Evolutionary conservation across 1,284 basidiomycete genomes (phyloP).

Genomic region (Leccinum griseonigrum): DNA sequence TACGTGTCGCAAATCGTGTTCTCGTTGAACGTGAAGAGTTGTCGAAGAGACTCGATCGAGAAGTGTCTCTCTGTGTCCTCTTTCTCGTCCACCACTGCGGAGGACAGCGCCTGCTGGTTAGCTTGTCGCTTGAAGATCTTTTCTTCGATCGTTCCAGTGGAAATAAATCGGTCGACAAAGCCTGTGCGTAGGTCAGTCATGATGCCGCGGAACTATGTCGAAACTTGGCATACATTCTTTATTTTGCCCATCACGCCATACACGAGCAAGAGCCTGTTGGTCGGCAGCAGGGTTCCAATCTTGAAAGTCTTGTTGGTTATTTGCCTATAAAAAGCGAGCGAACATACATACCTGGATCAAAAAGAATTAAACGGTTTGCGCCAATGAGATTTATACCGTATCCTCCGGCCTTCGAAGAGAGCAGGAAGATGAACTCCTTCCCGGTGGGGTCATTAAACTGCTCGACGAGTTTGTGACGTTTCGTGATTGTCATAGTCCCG

Average conservation of each 20-base stretch:
- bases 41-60: conserved; percentile 84
- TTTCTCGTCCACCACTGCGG: conserved; percentile 96
- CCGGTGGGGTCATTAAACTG: conserved; percentile 96
- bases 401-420: conserved; percentile 96
- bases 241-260: conserved; percentile 99
- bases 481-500: conserved; percentile 90
- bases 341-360: conserved; percentile 77
- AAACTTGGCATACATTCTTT: conserved; percentile 78
- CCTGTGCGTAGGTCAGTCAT: conserved; percentile 44
- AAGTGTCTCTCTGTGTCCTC: conserved; percentile 96
- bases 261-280: conserved; percentile 96
- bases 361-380: conserved; percentile 92
- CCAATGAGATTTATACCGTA: conserved; percentile 99
- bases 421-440: conserved; percentile 93
- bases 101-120: conserved; percentile 94
- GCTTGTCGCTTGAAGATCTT: conserved; percentile 98
- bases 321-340: not conserved
- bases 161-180: conserved; percentile 98
- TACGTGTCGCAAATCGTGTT: conserved; percentile 92
- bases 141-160: conserved; percentile 98
- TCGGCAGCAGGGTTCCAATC: conserved; percentile 99
- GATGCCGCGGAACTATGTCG: not conserved
- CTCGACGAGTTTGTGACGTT: conserved; percentile 97
- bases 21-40: conserved; percentile 92
- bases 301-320: conserved; percentile 30